These are phyloP conservation scores for Agaricus blazei DNA, from an alignment of 768 basidiomycete species.

Conservation along the genomic window DNA sequence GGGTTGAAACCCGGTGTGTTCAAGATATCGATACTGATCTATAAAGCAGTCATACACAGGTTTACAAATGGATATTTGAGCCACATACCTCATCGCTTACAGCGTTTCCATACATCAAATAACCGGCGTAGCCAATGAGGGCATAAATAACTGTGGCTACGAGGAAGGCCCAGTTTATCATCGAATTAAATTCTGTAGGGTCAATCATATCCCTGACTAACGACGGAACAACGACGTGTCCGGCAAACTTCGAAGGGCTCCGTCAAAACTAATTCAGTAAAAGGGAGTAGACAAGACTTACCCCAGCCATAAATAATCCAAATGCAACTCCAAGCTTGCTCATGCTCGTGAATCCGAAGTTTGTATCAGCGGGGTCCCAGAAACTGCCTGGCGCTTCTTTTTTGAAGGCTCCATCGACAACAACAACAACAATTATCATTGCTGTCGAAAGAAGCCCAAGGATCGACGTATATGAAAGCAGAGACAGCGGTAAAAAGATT, in stretches of 20 bases:
- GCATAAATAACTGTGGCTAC: constrained; percentile 59
- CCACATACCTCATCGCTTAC: constrained; percentile 74
- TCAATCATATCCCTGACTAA: constrained; percentile 86
- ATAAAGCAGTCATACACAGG: constrained; percentile 2
- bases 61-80: not conserved
- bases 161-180: constrained; percentile 86
- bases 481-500: constrained; percentile 77
- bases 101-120: constrained; percentile 81
- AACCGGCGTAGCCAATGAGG: constrained; percentile 77
- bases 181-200: constrained; percentile 71
- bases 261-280: not conserved
- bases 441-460: constrained; percentile 79
- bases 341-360: constrained; percentile 44
- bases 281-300: constrained; percentile 27
- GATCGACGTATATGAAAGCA: constrained; percentile 86
- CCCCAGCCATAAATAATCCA: constrained; percentile 91
- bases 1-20: constrained; percentile 68
- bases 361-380: constrained; percentile 69
- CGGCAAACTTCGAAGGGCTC: constrained; percentile 58
- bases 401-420: constrained; percentile 80
- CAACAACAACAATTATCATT: constrained; percentile 68
- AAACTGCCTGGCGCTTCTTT: constrained; percentile 73
- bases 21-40: constrained; percentile 84
- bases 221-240: constrained; percentile 89
- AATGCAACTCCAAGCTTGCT: constrained; percentile 72